Base-by-base conservation (phyloP, 2,329 filamentous ascomycete genomes). In the Chrysosporium keratinophilum region DNA sequence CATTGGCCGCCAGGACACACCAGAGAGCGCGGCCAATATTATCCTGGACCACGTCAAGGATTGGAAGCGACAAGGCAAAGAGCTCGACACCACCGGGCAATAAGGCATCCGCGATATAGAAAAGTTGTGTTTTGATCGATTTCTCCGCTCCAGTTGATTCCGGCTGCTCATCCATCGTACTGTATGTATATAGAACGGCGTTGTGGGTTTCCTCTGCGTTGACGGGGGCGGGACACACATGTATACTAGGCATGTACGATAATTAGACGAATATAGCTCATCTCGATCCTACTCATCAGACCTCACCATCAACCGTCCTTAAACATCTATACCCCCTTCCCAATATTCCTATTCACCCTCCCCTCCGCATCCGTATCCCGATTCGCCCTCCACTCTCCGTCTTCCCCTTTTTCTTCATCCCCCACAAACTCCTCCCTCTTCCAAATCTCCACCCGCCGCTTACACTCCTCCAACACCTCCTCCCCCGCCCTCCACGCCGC, bases 401-500 rank as follows among this genome's bases (percentile, higher is more conserved):
- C 73, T 2, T 81, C 85, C 54, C 78, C 69, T n/a, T 63, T 73
- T 2, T 81, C 85, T 54, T 83, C 81, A 17, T 82, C 84, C 20
- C 49, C 76, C 44, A 79, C 81, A 74, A 96, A 96, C 67, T 88
- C 85, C 73, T 97, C 91, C 59, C 82, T 76, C 73, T 96, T 96
- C 91, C 91, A 96, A 41, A 98, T 84, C 74, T 98, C 93, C n/a
- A 88, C 88, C 60, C 78, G 82, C 53, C 79, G 80, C 74, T 97
- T 98, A 65, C 87, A 88, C 66, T 81, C 74, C 73, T 97, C 91
- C 55, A 97, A 72, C 34, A 89, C 86, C 71, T 94, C 88, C 73
- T 97, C 91, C 0, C 87, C 91, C 0, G 86, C 91, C 62, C 75
- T 73, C 91, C 91, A 98, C 4, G 88, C 90, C 12, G 85, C 87